phyloP scores from a whole-genome alignment of 2,329 filamentous ascomycete species.

The Lachnellula hyalina region DNA sequence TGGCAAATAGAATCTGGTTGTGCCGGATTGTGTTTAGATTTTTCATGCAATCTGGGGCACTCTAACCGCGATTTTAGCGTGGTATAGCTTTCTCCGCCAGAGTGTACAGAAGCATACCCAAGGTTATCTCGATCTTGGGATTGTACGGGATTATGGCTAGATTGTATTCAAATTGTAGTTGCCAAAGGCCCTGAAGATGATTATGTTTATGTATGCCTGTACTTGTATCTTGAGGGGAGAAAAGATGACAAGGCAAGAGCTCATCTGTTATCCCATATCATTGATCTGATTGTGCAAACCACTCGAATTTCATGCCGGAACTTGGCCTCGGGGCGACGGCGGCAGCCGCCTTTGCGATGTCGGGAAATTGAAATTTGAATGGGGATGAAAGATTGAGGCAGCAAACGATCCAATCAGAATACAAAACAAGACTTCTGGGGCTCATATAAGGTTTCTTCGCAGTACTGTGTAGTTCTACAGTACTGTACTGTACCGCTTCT shows the following conservation, averaged over 20 bases:
- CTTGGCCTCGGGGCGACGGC: not conserved
- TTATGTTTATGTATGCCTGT: not conserved
- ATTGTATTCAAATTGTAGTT: too few relatives aligned
- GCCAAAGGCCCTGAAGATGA: too few relatives aligned
- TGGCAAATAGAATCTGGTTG: too few relatives aligned
- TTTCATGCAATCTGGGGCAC: too few relatives aligned
- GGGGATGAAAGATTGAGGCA: not conserved
- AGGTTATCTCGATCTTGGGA: too few relatives aligned
- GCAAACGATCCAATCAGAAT: not conserved
- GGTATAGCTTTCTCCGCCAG: not conserved
- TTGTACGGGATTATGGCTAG: too few relatives aligned
- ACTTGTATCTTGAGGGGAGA: not conserved
- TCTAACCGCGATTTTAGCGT: too few relatives aligned
- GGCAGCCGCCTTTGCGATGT: not conserved
- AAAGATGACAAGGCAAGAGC: not conserved
- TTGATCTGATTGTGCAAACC: not conserved
- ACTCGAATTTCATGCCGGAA: not conserved
- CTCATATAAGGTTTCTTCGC: not conserved
- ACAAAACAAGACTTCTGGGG: not conserved
- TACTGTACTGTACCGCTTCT: not conserved
- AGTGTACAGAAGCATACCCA: too few relatives aligned
- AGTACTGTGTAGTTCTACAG: too few relatives aligned
- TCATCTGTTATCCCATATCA: not conserved
- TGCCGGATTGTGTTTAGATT: too few relatives aligned
- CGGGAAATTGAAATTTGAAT: too few relatives aligned